These are phyloP conservation scores for Eutypella sp. DNA, from an alignment of 2,329 filamentous ascomycete species.

Conservation along the genomic window DNA sequence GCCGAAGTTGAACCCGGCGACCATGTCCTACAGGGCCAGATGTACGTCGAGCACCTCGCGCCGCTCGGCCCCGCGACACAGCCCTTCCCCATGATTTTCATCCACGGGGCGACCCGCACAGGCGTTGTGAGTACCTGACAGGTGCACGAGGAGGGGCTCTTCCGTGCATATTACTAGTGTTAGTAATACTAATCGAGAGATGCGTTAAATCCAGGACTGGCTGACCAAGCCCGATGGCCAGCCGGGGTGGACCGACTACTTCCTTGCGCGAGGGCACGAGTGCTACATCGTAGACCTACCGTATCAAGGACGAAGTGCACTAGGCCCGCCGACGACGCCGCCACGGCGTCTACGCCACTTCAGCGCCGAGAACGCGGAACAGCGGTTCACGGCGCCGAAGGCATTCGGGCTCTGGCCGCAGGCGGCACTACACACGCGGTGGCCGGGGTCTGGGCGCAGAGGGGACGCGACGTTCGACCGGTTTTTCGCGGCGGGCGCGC, in stretches of 20 bases:
- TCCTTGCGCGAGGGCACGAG: constrained; percentile 40
- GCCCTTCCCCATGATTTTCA: constrained; percentile 33
- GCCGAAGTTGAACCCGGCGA: constrained; percentile 3
- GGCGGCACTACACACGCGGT: constrained; percentile 36
- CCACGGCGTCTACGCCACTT: constrained; percentile 17
- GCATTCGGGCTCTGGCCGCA: constrained; percentile 33
- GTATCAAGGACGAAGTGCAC: constrained; percentile 39
- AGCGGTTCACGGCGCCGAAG: constrained; percentile 32
- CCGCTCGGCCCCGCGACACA: constrained; percentile 24
- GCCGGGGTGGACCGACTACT: constrained; percentile 43
- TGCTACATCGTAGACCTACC: constrained; percentile 44
- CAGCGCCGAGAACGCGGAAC: constrained; percentile 30
- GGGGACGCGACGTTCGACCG: constrained; percentile 37
- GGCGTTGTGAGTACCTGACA: constrained; percentile 28
- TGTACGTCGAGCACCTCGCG: constrained; percentile 47
- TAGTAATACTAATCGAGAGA: constrained; percentile 1
- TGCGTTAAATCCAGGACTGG: constrained; percentile 32
- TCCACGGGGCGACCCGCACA: constrained; percentile 38
- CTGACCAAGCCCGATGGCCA: constrained; percentile 42
- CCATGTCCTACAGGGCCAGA: constrained; percentile 35
- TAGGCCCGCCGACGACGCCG: constrained; percentile 29
- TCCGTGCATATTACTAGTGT: not conserved
- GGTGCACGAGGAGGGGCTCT: no score
- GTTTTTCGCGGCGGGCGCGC: constrained; percentile 36
- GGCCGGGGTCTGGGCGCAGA: constrained; percentile 34